phyloP scores from a whole-genome alignment of 1,139 yeast species.

The Candida sp. region DNA sequence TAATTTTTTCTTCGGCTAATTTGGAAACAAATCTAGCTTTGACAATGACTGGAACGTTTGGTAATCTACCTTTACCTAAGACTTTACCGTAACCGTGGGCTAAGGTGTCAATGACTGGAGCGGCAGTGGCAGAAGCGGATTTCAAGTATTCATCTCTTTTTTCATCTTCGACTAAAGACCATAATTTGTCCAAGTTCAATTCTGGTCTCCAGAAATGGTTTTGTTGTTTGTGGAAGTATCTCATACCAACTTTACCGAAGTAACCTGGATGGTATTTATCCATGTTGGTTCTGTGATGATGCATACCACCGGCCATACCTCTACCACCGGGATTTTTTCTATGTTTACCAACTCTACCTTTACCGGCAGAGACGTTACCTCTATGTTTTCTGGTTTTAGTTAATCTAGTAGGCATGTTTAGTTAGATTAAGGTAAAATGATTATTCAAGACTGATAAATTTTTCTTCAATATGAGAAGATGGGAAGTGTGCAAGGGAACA shows the following conservation, averaged over 20 bases:
- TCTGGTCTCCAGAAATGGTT: conserved; percentile 98
- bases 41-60: conserved; percentile 98
- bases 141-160: conserved; percentile 94
- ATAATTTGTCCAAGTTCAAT: conserved; percentile 97
- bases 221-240: conserved; percentile 98
- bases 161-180: conserved; percentile 95
- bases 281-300: conserved; percentile 99
- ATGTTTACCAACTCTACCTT: conserved; percentile 99
- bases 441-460: not conserved
- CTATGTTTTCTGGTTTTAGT: conserved; percentile 99
- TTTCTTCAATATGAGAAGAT: not conserved
- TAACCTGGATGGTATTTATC: conserved; percentile 99
- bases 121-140: conserved; percentile 82
- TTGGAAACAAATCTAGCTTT: conserved; percentile 99
- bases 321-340: conserved; percentile 99
- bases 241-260: conserved; percentile 99
- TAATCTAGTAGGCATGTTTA: conserved; percentile 98
- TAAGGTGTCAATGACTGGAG: conserved; percentile 99
- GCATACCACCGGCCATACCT: conserved; percentile 99
- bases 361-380: conserved; percentile 99
- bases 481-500: no score
- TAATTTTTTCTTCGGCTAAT: conserved; percentile 99
- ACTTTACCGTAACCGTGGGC: conserved; percentile 99
- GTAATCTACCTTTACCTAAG: conserved; percentile 98
- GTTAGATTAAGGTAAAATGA: conserved; percentile 11